These are phyloP conservation scores for Capsella rubella DNA, from an alignment of 441 rosid species.

Conservation along the genomic window DNA sequence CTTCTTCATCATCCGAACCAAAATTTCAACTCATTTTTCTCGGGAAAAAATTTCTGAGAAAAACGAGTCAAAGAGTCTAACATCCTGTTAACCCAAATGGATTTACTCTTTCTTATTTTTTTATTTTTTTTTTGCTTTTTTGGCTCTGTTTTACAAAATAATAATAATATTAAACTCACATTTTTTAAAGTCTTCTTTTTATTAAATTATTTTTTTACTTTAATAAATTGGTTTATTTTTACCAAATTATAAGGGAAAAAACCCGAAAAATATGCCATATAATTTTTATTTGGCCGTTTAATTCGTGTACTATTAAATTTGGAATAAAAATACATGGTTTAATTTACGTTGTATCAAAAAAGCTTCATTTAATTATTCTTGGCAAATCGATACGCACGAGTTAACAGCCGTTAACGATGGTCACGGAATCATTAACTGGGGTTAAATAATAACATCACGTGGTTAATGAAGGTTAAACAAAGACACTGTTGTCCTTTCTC, in stretches of 20 bases:
- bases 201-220: not conserved
- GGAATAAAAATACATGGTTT: too few relatives aligned
- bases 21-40: conserved; percentile 28
- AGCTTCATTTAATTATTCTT: too few relatives aligned
- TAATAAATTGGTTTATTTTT: not conserved
- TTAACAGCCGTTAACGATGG: too few relatives aligned
- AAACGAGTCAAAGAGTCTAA: conserved; percentile 15
- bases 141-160: conserved; percentile 9
- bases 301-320: too few relatives aligned
- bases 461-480: too few relatives aligned
- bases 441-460: too few relatives aligned
- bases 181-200: not conserved
- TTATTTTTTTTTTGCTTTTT: conserved; percentile 7
- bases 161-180: not conserved
- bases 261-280: too few relatives aligned
- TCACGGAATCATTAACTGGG: too few relatives aligned
- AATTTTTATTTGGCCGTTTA: too few relatives aligned
- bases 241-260: not conserved
- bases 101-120: conserved; percentile 26
- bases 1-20: conserved; percentile 33
- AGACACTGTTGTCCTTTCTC: too few relatives aligned
- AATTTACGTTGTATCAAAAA: too few relatives aligned
- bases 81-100: conserved; percentile 44
- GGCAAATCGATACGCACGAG: too few relatives aligned
- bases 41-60: not conserved